These are phyloP conservation scores for Babesia sp. DNA, from an alignment of 169 alveolate genomes.

Conservation along the genomic window DNA sequence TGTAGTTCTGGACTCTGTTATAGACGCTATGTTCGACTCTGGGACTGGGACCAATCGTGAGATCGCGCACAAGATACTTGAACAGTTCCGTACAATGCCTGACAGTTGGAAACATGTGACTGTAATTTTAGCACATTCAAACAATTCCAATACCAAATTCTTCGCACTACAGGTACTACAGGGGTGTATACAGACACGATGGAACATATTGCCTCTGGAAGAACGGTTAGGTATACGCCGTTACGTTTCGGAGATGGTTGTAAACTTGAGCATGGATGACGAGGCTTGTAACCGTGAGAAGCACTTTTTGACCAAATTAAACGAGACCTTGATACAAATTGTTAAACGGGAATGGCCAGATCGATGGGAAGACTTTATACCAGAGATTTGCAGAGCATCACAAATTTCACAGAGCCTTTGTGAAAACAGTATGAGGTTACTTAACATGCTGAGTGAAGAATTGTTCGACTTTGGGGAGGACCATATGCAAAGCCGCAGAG, in stretches of 20 bases:
- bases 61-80: conserved; percentile 84
- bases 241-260: conserved; percentile 81
- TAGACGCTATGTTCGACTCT: conserved; percentile 86
- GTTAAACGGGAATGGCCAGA: conserved; percentile 99
- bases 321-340: conserved; percentile 84
- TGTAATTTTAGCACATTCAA: conserved; percentile 81
- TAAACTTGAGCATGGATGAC: conserved; percentile 77
- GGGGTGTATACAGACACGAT: conserved; percentile 83
- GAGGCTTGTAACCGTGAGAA: conserved; percentile 75
- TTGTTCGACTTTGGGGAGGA: conserved; percentile 91
- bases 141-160: conserved; percentile 84
- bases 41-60: conserved; percentile 78
- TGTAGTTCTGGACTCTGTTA: conserved; percentile 81
- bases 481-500: conserved; percentile 84
- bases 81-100: conserved; percentile 83
- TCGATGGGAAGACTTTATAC: conserved; percentile 97
- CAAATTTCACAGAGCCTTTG: conserved; percentile 92
- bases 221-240: conserved; percentile 84
- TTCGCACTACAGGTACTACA: conserved; percentile 86
- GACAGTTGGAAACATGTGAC: conserved; percentile 90
- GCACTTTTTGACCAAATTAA: conserved; percentile 85
- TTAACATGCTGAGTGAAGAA: conserved; percentile 95
- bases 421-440: conserved; percentile 96
- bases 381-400: conserved; percentile 96
- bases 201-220: conserved; percentile 86